Percentiles rank a stretch among this genome's conserved stretches.
phyloP scores from a whole-genome alignment of 78 protist genomes.

The Dictyostelium firmibasis region DNA sequence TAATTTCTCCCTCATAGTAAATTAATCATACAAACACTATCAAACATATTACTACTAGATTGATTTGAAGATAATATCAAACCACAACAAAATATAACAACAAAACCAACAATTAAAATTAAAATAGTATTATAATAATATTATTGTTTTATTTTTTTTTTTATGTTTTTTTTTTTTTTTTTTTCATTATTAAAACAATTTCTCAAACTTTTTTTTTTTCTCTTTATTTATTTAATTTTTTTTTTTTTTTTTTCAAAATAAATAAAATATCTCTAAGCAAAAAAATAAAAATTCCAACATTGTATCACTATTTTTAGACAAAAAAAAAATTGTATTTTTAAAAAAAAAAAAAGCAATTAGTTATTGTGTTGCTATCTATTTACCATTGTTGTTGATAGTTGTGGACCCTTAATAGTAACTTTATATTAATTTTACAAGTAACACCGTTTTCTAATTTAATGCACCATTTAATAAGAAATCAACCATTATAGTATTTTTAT shows the following conservation, averaged over 20 bases:
- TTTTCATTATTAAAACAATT: too few species aligned
- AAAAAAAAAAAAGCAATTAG: not conserved
- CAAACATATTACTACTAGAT: not conserved
- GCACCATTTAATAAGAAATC: not conserved
- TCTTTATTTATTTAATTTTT: too few species aligned
- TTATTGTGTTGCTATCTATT: too few species aligned
- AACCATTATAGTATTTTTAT: not conserved
- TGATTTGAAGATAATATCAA: not conserved
- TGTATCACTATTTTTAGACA: not conserved
- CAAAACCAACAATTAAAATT: too few species aligned
- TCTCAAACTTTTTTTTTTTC: not conserved
- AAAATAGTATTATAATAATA: not conserved
- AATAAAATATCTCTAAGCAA: not conserved
- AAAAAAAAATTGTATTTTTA: too few species aligned
- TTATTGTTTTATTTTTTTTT: too few species aligned
- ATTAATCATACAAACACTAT: not conserved
- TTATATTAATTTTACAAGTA: not conserved
- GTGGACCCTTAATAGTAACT: not conserved
- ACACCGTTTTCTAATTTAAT: not conserved
- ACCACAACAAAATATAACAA: too few species aligned
- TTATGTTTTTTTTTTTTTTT: too few species aligned
- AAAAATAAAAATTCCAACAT: not conserved
- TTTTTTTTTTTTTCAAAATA: too few species aligned
- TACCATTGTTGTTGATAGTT: not conserved
- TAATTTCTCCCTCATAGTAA: not conserved